Evolutionary conservation across 176 grass and related monocot species (phyloP), one percentile per base, ranked within the genome.

Genomic region (Thinopyrum elongatum): DNA sequence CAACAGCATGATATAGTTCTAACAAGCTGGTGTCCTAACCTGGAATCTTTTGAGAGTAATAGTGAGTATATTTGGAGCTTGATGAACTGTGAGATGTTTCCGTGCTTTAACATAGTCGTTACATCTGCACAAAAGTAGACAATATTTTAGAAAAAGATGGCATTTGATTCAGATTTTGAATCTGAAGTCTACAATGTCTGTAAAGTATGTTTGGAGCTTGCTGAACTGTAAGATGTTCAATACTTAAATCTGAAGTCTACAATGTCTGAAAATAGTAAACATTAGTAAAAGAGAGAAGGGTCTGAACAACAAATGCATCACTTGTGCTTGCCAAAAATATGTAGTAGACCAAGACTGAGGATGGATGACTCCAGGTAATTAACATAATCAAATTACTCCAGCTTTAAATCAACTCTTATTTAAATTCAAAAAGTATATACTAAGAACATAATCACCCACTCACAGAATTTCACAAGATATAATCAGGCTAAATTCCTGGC

Each of bases 51-150:
- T 99, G 47, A 99, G 92, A 39, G 97, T 85, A 84, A 99, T 88
- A 30, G 97, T 99, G 51, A 99, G 94, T 80, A 99, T 93, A 94
- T 99, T 99, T 87, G 97, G 97, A 82, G 97, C 88, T 86, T 99
- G 97, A 91, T 99, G 89, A 74, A 99, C 97, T 83, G 94, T 97
- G 80, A 99, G 97, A 53, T 79, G 90, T 58, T 99, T 99, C 76
- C 78, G 90, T 78, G 97, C 97, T 93, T 99, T 99, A 35, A 99
- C 97, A 88, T 96, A 99, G 81, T 93, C 97, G 16, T 88, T 94
- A 84, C 97, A 99, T 80, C 97, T 99, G 83, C 70, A 88, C 41
- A 84, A 70, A 83, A 79, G 13, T 27, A 90, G 82, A 23, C 31
- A 68, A 67, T 42, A 66, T 38, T 0, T 82, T 21, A 67, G 26